Evolutionary conservation across 23 red algal species (phyloP), one percentile per base, ranked within the genome.

Genomic region (Cyanidiococcus yangmingshanensis): DNA sequence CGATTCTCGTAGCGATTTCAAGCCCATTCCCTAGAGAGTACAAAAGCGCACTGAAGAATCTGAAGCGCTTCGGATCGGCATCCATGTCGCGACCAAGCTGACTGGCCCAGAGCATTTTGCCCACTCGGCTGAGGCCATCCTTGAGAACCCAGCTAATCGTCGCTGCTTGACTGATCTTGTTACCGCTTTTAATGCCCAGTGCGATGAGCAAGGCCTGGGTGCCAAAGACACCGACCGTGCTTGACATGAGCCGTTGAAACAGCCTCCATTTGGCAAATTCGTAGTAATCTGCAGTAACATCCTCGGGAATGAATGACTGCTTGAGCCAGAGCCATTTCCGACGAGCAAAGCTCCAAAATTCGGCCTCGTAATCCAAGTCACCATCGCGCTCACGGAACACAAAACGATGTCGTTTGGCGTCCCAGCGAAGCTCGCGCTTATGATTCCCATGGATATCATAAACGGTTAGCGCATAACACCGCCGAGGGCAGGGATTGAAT

Each of bases 91-190:
- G 80, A 0, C 93, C 93, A 68, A 90, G 86, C 59, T 85, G 82
- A 7, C 87, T 83, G 33, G 93, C 93, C 93, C 93, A 97, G 38
- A 91, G 40, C 93, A 97, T 97, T 74, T 97, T 97, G 25, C 93
- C 93, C 12, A 97, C 85, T 26, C 93, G 80, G 37, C 93, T 87
- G 18, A 97, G 85, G 1, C 93, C 93, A 75, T 97, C 89, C 51
- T 97, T 97, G 31, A 97, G 67, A 17, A 97, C 87, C 93, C 93
- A 97, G 29, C 87, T 88, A 50, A 91, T 86, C 3, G 89, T 84
- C 3, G 93, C 93, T 57, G 93, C 63, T 29, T 71, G 63, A 35
- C 63, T 71, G 63, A 71, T 71, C 27, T 71, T 71, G 63, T 71
- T 71, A 29, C 63, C 63, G 63, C 63, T 71, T 71, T 90, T 90